Evolutionary conservation across 768 basidiomycete genomes (phyloP).

Genomic region (Albatrellus ellisii): DNA sequence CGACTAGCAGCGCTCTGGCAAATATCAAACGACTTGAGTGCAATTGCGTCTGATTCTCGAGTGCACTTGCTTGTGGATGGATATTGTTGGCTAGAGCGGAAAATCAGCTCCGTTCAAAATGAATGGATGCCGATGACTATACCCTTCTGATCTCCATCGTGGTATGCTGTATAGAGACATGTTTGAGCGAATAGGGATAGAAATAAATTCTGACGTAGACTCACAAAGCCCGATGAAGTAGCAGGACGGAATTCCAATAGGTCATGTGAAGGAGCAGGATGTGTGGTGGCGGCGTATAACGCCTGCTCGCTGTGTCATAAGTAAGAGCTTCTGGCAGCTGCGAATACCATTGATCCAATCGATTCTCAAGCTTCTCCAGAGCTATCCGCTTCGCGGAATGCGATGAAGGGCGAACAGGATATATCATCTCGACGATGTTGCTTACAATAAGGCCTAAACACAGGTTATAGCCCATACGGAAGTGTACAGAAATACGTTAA

Average conservation of each 20-base stretch:
- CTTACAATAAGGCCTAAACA: slow-evolving; percentile 50
- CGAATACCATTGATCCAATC: slow-evolving; percentile 64
- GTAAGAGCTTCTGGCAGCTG: slow-evolving; percentile 50
- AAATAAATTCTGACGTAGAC: slow-evolving; percentile 18
- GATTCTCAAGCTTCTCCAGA: slow-evolving; percentile 44
- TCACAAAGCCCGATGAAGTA: slow-evolving; percentile 72
- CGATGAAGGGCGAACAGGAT: slow-evolving; percentile 47
- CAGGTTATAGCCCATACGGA: neutral
- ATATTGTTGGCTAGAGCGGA: neutral
- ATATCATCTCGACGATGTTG: slow-evolving; percentile 51
- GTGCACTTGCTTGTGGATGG: slow-evolving; percentile 3
- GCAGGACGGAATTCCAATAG: slow-evolving; percentile 64
- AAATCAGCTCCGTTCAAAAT: neutral
- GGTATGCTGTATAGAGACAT: slow-evolving; percentile 39
- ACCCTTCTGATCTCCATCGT: slow-evolving; percentile 31
- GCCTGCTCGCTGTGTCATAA: slow-evolving; percentile 42
- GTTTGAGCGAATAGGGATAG: neutral
- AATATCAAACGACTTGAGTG: slow-evolving; percentile 59
- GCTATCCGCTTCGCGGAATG: slow-evolving; percentile 33
- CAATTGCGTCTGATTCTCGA: slow-evolving; percentile 26
- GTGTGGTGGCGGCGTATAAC: slow-evolving; percentile 44
- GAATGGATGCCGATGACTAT: neutral
- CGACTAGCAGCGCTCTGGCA: slow-evolving; percentile 64
- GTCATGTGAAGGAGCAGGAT: slow-evolving; percentile 58
- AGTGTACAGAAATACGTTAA: slow-evolving; percentile 4